phyloP scores from a whole-genome alignment of 495 filamentous ascomycete genomes.

The Mytilinidion resinicola region DNA sequence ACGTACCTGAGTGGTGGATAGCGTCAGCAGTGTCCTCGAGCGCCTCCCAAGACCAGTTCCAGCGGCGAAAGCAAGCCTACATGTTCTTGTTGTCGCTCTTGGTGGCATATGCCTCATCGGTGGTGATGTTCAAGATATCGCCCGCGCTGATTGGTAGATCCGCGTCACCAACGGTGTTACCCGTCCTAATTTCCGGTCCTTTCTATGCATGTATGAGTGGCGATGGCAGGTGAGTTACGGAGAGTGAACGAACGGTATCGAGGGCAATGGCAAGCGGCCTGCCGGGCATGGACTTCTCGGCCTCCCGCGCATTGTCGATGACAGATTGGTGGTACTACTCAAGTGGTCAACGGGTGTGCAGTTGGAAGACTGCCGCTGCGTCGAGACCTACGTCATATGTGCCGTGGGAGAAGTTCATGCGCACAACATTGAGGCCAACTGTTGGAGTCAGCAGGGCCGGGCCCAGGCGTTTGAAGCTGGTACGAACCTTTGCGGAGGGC shows the following conservation, averaged over 20 bases:
- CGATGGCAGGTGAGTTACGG: not conserved
- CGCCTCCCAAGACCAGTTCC: not conserved
- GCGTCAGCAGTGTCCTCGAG: not conserved
- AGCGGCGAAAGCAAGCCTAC: conserved; percentile 56
- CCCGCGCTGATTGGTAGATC: conserved; percentile 85
- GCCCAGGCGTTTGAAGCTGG: not conserved
- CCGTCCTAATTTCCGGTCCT: conserved; percentile 96
- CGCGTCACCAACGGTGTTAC: conserved; percentile 76
- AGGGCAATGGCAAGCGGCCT: conserved; percentile 94
- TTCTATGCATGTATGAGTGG: conserved; percentile 46
- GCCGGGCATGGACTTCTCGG: conserved; percentile 65
- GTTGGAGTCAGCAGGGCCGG: conserved; percentile 26
- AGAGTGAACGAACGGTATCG: conserved; percentile 60
- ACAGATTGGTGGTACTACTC: conserved; percentile 82
- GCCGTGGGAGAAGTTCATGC: conserved; percentile 99
- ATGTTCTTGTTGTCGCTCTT: conserved; percentile 83
- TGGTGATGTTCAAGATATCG: conserved; percentile 85
- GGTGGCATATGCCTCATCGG: conserved; percentile 89
- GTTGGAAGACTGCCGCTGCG: not conserved
- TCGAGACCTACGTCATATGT: conserved; percentile 66
- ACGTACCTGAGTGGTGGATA: conserved; percentile 61
- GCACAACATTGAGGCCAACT: conserved; percentile 93
- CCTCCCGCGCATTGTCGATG: conserved; percentile 85
- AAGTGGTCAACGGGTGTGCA: not conserved
- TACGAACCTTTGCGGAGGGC: conserved; percentile 64